phyloP scores from a whole-genome alignment of 139 green algal genomes.

The Auxenochlorella pyrenoidosa region DNA sequence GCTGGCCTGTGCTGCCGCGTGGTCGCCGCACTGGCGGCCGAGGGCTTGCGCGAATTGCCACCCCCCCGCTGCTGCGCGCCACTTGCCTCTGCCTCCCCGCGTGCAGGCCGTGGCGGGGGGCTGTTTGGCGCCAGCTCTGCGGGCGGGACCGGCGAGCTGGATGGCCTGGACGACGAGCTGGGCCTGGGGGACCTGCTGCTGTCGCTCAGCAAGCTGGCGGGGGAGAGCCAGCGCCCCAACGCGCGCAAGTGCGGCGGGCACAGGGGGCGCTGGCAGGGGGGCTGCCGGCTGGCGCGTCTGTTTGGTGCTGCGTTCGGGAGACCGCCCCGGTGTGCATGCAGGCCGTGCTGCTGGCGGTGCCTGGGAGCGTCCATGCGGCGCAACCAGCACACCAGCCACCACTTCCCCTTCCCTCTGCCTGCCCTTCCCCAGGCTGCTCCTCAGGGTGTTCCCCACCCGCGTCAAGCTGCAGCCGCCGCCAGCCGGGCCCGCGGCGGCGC shows the following conservation, averaged over 20 bases:
- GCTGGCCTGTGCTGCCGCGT: not conserved
- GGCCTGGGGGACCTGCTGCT: conserved; percentile 35
- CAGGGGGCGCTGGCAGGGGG: not conserved
- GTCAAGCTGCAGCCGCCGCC: conserved; percentile 48
- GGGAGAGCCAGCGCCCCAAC: conserved; percentile 22
- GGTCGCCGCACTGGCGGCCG: no score
- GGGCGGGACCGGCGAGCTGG: not conserved
- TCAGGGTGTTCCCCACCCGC: conserved; percentile 48
- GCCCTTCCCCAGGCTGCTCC: conserved; percentile 42
- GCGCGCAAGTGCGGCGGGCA: conserved; percentile 23
- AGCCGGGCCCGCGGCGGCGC: conserved; percentile 23
- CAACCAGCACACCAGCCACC: no score
- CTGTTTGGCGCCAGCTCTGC: conserved; percentile 6
- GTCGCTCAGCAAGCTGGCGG: conserved; percentile 21
- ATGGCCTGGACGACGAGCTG: conserved; percentile 18
- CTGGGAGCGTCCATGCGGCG: no score
- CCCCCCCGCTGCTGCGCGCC: not conserved
- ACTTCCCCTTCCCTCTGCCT: no score
- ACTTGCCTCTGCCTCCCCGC: not conserved
- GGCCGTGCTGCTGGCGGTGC: no score
- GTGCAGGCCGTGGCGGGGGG: not conserved
- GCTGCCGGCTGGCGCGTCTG: no score
- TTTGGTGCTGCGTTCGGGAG: no score
- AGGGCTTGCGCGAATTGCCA: no score
- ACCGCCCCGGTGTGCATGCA: no score